These are phyloP conservation scores for Pythium insidiosum DNA, from an alignment of 352 stramenopile species.

Conservation along the genomic window DNA sequence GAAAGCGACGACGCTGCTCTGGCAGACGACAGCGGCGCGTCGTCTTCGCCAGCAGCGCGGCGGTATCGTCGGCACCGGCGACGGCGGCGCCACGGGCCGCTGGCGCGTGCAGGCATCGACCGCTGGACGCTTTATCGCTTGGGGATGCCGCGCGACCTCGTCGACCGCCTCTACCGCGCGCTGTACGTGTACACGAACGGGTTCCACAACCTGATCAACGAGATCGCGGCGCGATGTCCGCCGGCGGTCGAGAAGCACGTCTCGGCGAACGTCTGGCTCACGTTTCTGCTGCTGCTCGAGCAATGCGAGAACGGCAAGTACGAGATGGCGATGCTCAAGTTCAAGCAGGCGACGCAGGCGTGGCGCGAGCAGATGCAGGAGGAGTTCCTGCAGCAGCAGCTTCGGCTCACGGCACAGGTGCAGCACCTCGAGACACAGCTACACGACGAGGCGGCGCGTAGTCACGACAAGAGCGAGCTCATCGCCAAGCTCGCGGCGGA, in stretches of 20 bases:
- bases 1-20: slow-evolving; percentile 37
- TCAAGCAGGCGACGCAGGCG: slow-evolving; percentile 58
- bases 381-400: slow-evolving; percentile 30
- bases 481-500: slow-evolving; percentile 41
- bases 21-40: slow-evolving; percentile 16
- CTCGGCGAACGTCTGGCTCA: slow-evolving; percentile 74
- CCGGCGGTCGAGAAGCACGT: slow-evolving; percentile 59
- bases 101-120: slow-evolving; percentile 63
- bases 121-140: slow-evolving; percentile 58
- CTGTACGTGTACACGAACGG: slow-evolving; percentile 82
- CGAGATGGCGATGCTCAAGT: slow-evolving; percentile 84
- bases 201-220: slow-evolving; percentile 79
- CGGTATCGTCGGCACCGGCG: no score
- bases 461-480: slow-evolving; percentile 33
- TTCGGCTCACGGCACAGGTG: slow-evolving; percentile 23
- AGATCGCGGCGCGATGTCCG: slow-evolving; percentile 66
- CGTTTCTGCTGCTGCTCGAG: slow-evolving; percentile 66
- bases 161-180: slow-evolving; percentile 71
- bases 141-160: slow-evolving; percentile 67
- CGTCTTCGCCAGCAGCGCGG: no score
- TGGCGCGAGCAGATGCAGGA: slow-evolving; percentile 46
- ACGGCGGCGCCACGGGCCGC: no score
- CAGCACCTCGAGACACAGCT: slow-evolving; percentile 20
- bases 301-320: slow-evolving; percentile 78
- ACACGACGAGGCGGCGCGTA: slow-evolving; percentile 23